These are phyloP conservation scores for Candida tallmaniae DNA, from an alignment of 805 yeast species.

Conservation along the genomic window DNA sequence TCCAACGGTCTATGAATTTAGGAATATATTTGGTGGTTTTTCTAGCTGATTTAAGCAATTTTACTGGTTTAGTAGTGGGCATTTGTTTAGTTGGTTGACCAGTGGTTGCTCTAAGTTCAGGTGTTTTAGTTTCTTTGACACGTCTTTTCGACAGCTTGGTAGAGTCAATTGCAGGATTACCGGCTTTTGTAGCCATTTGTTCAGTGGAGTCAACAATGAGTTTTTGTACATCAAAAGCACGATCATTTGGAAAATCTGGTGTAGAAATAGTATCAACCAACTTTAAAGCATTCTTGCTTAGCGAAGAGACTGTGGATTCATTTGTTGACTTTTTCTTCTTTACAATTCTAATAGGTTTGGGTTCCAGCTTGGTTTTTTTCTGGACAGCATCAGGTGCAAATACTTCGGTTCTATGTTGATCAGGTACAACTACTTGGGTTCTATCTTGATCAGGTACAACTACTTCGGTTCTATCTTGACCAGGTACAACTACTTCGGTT, in stretches of 20 bases:
- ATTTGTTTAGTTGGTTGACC: no score
- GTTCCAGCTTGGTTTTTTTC: background rate
- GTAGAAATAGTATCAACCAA: background rate
- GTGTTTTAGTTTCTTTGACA: background rate
- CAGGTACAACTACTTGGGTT: background rate
- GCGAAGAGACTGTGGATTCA: background rate
- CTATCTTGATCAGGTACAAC: background rate
- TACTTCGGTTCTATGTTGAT: no score
- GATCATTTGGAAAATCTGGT: no score
- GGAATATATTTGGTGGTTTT: background rate
- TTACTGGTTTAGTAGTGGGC: background rate
- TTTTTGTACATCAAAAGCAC: no score
- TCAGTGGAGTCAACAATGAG: no score
- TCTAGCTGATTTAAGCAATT: no score
- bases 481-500: background rate
- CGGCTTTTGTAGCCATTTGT: background rate
- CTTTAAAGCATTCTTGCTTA: background rate
- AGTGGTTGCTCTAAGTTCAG: background rate
- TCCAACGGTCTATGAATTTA: constrained; percentile 1
- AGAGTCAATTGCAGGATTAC: no score
- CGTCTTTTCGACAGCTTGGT: background rate
- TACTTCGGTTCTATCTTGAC: background rate
- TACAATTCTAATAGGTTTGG: background rate
- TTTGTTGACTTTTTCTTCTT: background rate
- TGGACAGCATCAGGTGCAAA: background rate